Evolutionary conservation across 139 green algal genomes (phyloP), one percentile per base, ranked within the genome.

Genomic region (Choricystis sp.): DNA sequence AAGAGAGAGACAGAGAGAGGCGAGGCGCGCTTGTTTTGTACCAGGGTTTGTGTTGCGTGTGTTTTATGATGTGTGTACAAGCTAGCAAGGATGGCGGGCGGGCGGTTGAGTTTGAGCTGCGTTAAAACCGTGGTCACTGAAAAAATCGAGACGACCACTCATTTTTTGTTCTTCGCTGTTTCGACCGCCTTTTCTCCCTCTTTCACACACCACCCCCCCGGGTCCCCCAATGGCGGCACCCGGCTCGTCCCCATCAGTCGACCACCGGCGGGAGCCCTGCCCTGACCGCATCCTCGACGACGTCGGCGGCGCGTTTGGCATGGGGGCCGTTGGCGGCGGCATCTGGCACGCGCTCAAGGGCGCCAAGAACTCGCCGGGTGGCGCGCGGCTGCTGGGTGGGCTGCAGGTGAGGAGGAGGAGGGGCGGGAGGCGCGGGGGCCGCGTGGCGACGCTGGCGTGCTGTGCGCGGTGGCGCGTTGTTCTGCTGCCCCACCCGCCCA

Each of bases 221-320:
- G n/a, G n/a, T n/a, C n/a, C n/a, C 40, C 9, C 40, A 52, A 52
- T 52, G 40, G 40, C 40, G 40, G 40, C 40, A 9, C 40, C 40
- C 40, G 16, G 9, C 40, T 52, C 9, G 40, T 52, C 40, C 40
- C 9, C 40, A 52, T 52, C 40, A 9, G 40, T 52, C 40, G 40
- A 52, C 16, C 40, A 52, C 16, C 9, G 16, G 40, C 40, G 40
- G 9, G 40, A 52, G 40, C 40, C 40, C 9, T 52, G 40, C 40
- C 40, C 40, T 16, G 40, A 52, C 16, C 40, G 40, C 40, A 99
- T 99, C 26, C 60, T 98, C 9, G 94, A 98, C 67, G 94, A 99
- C 69, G 83, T 98, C 27, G 94, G 94, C 24, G 88, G 91, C 29
- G 94, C 94, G 0, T 99, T 98, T 71, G 93, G 86, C n/a, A 99